Conservation (phyloP, 2,329 filamentous ascomycete species). For the Pyrenophora seminiperda region DNA sequence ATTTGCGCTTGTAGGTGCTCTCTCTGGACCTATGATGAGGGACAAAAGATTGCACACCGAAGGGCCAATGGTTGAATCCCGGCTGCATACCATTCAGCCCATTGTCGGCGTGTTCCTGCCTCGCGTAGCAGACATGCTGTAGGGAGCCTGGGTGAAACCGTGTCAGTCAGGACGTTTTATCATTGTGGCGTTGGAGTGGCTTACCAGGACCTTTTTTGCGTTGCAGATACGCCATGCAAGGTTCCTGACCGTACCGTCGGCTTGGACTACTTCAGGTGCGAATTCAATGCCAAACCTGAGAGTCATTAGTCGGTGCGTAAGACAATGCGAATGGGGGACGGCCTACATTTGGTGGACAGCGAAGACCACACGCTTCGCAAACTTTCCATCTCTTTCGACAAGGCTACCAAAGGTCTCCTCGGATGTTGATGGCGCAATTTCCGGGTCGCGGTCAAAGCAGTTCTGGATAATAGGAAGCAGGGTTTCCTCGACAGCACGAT, state of each 20-base stretch:
- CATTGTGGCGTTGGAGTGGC: conserved; percentile 43
- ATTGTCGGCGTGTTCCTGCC: conserved; percentile 48
- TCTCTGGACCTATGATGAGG: no score
- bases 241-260: conserved; percentile 88
- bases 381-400: conserved; percentile 87
- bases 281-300: conserved; percentile 86
- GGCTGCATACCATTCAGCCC: conserved; percentile 5
- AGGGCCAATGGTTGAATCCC: no score
- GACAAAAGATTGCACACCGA: no score
- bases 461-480: conserved; percentile 85
- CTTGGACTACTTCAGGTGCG: conserved; percentile 86
- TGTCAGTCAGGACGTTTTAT: conserved; percentile 3
- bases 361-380: conserved; percentile 87
- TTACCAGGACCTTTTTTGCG: conserved; percentile 90
- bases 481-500: conserved; percentile 73
- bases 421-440: conserved; percentile 80
- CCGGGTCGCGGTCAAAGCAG: conserved; percentile 88
- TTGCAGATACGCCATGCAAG: conserved; percentile 94
- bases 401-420: conserved; percentile 84
- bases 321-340: not conserved
- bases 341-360: conserved; percentile 88
- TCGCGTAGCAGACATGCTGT: conserved; percentile 54
- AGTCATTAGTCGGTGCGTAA: not conserved
- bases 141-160: conserved; percentile 47
- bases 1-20: no score